Evolutionary conservation across 208 protist genomes (phyloP).

Genomic region (Leishmania amazonensis): DNA sequence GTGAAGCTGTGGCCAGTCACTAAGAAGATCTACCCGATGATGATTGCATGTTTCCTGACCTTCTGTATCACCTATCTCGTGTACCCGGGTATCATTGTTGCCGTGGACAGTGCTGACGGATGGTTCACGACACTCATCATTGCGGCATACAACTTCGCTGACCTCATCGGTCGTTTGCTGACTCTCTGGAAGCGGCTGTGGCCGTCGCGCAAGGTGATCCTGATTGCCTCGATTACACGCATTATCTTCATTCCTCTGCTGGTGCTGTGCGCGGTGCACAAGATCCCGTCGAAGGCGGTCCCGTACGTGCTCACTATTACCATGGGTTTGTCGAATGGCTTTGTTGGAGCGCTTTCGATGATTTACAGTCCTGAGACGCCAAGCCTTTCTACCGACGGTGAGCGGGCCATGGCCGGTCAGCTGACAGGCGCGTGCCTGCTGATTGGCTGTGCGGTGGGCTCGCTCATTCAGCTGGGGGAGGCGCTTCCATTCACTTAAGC

Average conservation of each 20-base stretch:
- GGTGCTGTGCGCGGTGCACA: slow-evolving; percentile 63
- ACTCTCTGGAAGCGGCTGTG: slow-evolving; percentile 55
- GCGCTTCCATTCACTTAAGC: slow-evolving; percentile 39
- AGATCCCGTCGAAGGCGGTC: slow-evolving; percentile 52
- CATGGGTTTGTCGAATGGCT: slow-evolving; percentile 77
- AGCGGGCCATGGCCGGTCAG: slow-evolving; percentile 71
- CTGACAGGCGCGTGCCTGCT: slow-evolving; percentile 59
- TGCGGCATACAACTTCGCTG: slow-evolving; percentile 68
- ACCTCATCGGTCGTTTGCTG: slow-evolving; percentile 55
- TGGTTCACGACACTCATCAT: slow-evolving; percentile 84
- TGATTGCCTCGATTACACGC: slow-evolving; percentile 45
- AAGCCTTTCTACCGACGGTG: slow-evolving; percentile 46
- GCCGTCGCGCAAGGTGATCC: slow-evolving; percentile 37
- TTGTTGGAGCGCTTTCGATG: slow-evolving; percentile 75
- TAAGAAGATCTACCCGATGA: slow-evolving; percentile 78
- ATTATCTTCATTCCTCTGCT: slow-evolving; percentile 73
- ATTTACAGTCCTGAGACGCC: slow-evolving; percentile 65
- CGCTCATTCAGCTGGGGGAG: slow-evolving; percentile 63
- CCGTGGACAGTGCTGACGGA: slow-evolving; percentile 44
- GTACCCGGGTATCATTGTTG: slow-evolving; percentile 75
- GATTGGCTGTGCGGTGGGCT: slow-evolving; percentile 62
- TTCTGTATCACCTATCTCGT: slow-evolving; percentile 75
- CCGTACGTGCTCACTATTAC: slow-evolving; percentile 59
- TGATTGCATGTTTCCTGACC: slow-evolving; percentile 66
- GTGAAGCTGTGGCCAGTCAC: slow-evolving; percentile 65